These are phyloP conservation scores for Colletotrichum viniferum DNA, from an alignment of 2,329 filamentous ascomycete genomes.

Conservation along the genomic window DNA sequence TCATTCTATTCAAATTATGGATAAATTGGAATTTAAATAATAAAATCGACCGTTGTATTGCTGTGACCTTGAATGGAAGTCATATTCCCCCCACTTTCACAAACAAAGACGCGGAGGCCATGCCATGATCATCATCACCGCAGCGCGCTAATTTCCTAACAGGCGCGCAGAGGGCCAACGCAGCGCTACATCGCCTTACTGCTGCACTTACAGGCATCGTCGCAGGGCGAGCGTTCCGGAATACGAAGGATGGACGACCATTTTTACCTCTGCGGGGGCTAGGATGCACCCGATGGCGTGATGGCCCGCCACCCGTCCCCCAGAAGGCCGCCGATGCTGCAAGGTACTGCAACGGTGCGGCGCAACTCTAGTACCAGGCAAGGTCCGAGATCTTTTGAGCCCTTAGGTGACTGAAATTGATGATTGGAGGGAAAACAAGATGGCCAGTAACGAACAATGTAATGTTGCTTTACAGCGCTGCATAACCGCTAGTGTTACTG, in stretches of 20 bases:
- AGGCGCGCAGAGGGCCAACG: background rate
- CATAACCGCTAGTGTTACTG: background rate
- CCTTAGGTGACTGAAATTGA: background rate
- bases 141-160: background rate
- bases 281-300: background rate
- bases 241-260: background rate
- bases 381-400: background rate
- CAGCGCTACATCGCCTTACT: background rate
- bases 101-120: background rate
- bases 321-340: background rate
- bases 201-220: background rate
- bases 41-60: background rate
- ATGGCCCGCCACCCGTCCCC: background rate
- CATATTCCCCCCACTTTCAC: background rate
- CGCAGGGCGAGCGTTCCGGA: background rate
- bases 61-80: background rate
- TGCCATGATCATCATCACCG: background rate
- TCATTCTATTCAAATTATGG: background rate
- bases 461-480: background rate
- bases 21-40: background rate
- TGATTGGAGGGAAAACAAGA: background rate
- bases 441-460: background rate
- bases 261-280: background rate
- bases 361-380: background rate
- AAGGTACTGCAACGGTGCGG: background rate